Base-by-base conservation (phyloP, 768 basidiomycete species). In the Suillus subaureus region DNA sequence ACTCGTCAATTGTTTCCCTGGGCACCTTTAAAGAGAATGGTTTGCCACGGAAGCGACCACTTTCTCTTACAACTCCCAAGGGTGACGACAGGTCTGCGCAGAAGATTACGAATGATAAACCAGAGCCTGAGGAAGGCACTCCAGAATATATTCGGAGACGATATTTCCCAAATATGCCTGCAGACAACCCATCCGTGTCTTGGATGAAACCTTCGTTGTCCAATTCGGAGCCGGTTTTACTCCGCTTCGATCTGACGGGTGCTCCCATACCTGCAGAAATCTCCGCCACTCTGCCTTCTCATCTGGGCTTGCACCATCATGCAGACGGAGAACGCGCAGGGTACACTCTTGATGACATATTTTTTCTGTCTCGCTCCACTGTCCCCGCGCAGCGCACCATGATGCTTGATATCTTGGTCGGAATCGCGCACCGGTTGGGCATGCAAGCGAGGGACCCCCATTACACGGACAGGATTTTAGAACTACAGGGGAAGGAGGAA, bases 271-370 rank as follows among this genome's bases (percentile, higher is more conserved):
- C 92, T 1, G 65, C 79, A 0, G 72, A 81, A 3, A 70, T 88
- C 3, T 85, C 87, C 3, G 74, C 81, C 0, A 81, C 80, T 1
- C 81, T 97, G 3, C 95, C 94, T 2, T 90, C 92, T 0, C 89
- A 95, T 77, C 83, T 94, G 7, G 96, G 96, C 5, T 81, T 97
- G 4, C 95, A 98, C 76, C 96, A 97, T 73, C 96, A 97, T 72
- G 90, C 94, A 0, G 89, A 93, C 63, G 81, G 83, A 6, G 78
- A 81, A 39, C 87, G 84, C 64, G 96, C 96, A 0, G 96, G 95
- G 0, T 97, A 97, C 77, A 96, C 93, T 0, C 79, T 97, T 2
- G 89, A 93, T 52, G 96, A 97, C 66, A 82, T 97, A 4, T 89
- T 96, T 54, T 78, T 92, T 47, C 82, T 96, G 11, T 87, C 89